Base-by-base conservation (phyloP, 2,329 filamentous ascomycete species). In the Alternaria brassicae region DNA sequence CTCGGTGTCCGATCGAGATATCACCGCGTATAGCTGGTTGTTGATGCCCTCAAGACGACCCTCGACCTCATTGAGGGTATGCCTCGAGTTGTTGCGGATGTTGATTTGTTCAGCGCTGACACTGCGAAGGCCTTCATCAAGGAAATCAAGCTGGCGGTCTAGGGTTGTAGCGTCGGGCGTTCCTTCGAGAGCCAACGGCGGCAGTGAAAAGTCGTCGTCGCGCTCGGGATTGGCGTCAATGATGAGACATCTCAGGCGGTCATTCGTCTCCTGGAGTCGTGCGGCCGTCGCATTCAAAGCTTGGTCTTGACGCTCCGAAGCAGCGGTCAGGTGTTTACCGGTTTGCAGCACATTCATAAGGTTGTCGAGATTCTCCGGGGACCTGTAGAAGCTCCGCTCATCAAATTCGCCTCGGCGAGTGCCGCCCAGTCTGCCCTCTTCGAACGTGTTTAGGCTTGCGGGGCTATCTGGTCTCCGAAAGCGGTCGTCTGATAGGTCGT, bases 381-480 rank as follows among this genome's bases (percentile, higher is more conserved):
- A 84, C 52, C 85, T 82, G 72, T 93, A 95, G 7, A 92, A 80
- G 71, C 88, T 91, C 58, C 88, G 84, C 65, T 95, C 91, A 70
- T 96, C 91, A 69, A 96, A 93, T 47, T 89, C 85, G 58, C 87
- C 80, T 6, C 86, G 84, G 15, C 81, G 81, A 1, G 81, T 73
- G 17, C 82, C 81, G 68, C 86, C 88, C 41, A 65, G 63, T 27
- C 71, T 65, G 49, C 84, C 84, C 69, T 88, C 85, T 12, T 87
- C 84, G 67, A 88, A 90, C 1, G 87, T 88, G 70, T 91, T 89
- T 63, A 92, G 86, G 79, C 89, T 93, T 73, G 92, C 90, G 7
- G 90, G 90, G 69, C 89, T 93, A 54, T 89, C 88, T 6, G 90
- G 90, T 62, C 91, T 77, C 42, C 77, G 65, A 28, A 67, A 70